A percentile compares a stretch with the other conserved stretches of the same genome.
Conservation (phyloP, 352 stramenopile genomes). For the Pythium aphanidermatum region DNA sequence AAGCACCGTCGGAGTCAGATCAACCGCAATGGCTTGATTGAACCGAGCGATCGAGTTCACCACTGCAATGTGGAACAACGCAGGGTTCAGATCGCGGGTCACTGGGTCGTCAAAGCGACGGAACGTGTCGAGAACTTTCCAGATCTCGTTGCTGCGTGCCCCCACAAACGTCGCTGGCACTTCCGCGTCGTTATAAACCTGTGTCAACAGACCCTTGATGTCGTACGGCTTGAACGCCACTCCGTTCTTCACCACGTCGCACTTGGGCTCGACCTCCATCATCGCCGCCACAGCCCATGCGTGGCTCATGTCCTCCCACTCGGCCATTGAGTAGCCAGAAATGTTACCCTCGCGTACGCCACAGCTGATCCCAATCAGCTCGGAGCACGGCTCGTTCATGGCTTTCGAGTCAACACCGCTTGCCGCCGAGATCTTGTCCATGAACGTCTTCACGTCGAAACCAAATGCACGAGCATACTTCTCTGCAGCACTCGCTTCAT, state of each 20-base stretch:
- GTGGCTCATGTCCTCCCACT: slow-evolving; percentile 20
- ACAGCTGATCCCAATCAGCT: background rate
- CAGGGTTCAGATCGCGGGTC: slow-evolving; percentile 13
- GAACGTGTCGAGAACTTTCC: slow-evolving; percentile 2
- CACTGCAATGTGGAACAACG: slow-evolving; percentile 20
- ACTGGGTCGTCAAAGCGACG: slow-evolving; percentile 11
- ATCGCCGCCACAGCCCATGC: slow-evolving; percentile 15
- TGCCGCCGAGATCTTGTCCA: slow-evolving; percentile 13
- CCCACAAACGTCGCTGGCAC: slow-evolving; percentile 9
- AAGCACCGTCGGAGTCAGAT: background rate
- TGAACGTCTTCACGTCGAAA: slow-evolving; percentile 18
- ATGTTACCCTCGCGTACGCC: background rate
- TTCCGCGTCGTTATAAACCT: slow-evolving; percentile 17
- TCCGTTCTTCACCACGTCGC: slow-evolving; percentile 16
- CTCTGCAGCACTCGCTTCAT: slow-evolving; percentile 18
- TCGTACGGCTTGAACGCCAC: slow-evolving; percentile 20
- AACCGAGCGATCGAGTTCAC: slow-evolving; percentile 15
- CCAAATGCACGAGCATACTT: slow-evolving; percentile 23
- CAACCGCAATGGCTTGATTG: slow-evolving; percentile 3
- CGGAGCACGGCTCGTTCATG: slow-evolving; percentile 2
- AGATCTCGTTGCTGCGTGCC: slow-evolving; percentile 8
- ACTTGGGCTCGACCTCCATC: slow-evolving; percentile 16
- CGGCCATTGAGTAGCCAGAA: slow-evolving; percentile 8
- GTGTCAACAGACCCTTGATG: slow-evolving; percentile 32
- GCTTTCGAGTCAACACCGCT: slow-evolving; percentile 19